Evolutionary conservation across 2,329 filamentous ascomycete species (phyloP).

Genomic region (Neopestalotiopsis rosae): DNA sequence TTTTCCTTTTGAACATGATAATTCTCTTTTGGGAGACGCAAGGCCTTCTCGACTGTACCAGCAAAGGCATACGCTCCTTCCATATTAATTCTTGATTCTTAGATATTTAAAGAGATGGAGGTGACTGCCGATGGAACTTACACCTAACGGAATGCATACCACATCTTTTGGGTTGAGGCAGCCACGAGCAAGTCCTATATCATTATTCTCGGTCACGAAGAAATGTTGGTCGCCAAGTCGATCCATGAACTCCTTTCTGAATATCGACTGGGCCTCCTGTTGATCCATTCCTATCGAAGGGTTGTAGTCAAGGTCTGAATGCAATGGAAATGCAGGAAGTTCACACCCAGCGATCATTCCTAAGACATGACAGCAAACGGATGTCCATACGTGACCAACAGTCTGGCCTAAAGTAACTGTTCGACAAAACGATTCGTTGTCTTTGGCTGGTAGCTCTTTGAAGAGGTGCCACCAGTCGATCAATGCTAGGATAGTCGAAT

Average conservation of each 20-base stretch:
- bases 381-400: accelerated
- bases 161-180: too few relatives aligned
- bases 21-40: too few relatives aligned
- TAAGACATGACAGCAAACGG: not conserved
- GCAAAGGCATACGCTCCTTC: too few relatives aligned
- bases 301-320: not conserved
- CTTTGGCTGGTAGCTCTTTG: not conserved
- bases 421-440: not conserved
- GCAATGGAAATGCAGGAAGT: not conserved
- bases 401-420: not conserved
- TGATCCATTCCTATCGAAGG: accelerated
- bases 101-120: too few relatives aligned
- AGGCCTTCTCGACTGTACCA: too few relatives aligned
- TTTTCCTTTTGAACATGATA: too few relatives aligned
- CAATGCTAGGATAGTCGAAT: not conserved
- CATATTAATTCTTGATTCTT: too few relatives aligned
- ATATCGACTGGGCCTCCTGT: not conserved
- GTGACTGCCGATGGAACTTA: not conserved
- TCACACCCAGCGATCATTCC: not conserved
- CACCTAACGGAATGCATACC: not conserved
- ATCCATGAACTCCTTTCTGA: accelerated
- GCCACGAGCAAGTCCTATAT: not conserved
- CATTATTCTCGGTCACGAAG: not conserved
- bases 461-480: not conserved
- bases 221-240: accelerated